These are phyloP conservation scores for Tetraselmis chui DNA, from an alignment of 139 green algal species.

Conservation along the genomic window DNA sequence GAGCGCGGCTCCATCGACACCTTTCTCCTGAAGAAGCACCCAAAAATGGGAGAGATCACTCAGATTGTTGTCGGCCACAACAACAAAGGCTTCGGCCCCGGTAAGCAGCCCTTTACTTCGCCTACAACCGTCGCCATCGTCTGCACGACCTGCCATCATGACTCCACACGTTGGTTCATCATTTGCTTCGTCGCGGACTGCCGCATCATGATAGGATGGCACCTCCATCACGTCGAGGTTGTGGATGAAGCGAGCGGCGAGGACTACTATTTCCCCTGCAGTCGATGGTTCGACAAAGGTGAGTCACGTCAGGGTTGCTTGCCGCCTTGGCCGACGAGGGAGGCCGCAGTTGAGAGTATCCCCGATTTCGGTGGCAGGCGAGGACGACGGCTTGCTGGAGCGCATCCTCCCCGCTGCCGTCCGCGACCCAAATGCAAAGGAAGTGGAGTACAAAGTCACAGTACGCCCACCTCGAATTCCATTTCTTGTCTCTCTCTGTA, in stretches of 20 bases:
- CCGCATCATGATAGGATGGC: slow-evolving; percentile 25
- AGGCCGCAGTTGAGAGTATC: too few species aligned
- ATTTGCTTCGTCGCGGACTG: background rate
- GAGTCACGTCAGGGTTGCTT: too few species aligned
- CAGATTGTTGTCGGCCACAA: background rate
- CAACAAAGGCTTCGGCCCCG: slow-evolving; percentile 1
- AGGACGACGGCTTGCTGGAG: slow-evolving; percentile 2
- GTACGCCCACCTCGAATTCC: too few species aligned
- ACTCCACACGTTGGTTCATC: too few species aligned
- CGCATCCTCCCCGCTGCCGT: background rate
- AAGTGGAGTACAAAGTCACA: background rate
- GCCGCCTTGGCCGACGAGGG: too few species aligned
- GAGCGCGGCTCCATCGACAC: background rate
- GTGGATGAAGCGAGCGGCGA: slow-evolving; percentile 26
- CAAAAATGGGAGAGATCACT: background rate
- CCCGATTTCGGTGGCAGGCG: too few species aligned
- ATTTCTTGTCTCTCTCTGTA: too few species aligned
- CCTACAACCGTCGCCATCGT: too few species aligned
- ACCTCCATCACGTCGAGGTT: slow-evolving; percentile 17
- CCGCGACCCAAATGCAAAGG: background rate
- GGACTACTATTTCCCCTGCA: slow-evolving; percentile 38
- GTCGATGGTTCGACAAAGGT: slow-evolving; percentile 4
- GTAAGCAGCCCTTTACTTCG: background rate
- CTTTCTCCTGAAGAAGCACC: slow-evolving; percentile 17
- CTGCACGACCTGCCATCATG: background rate